These are phyloP conservation scores for Trichoderma asperelloides DNA, from an alignment of 495 filamentous ascomycete species.

Conservation along the genomic window DNA sequence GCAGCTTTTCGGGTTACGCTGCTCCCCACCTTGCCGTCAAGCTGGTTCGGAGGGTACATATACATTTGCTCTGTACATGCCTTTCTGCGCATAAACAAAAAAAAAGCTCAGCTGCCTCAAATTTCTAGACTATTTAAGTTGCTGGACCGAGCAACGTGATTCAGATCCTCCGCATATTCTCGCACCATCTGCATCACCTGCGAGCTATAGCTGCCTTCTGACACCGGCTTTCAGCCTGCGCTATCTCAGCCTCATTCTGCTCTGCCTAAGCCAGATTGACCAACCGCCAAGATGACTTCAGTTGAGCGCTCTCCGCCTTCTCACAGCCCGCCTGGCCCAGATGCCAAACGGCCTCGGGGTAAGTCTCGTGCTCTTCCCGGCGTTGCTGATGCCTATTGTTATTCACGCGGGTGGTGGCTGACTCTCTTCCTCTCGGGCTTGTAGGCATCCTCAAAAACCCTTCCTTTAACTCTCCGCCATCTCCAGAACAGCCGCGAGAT, in stretches of 20 bases:
- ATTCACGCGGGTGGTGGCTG: neutral
- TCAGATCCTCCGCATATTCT: neutral
- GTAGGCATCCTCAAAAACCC: slow-evolving; percentile 94
- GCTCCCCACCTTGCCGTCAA: neutral
- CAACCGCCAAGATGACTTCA: slow-evolving; percentile 26
- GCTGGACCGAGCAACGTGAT: neutral
- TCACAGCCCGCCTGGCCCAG: slow-evolving; percentile 34
- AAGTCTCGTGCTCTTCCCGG: slow-evolving; percentile 20
- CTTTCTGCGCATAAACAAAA: neutral
- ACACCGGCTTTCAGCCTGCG: neutral
- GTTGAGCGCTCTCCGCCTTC: slow-evolving; percentile 23
- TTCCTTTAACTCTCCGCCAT: slow-evolving; percentile 47
- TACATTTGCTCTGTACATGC: neutral
- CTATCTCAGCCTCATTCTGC: neutral
- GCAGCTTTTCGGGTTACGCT: neutral
- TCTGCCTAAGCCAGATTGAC: neutral
- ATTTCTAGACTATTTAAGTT: neutral
- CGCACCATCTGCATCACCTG: slow-evolving; percentile 5
- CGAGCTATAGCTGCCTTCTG: neutral
- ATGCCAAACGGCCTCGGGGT: slow-evolving; percentile 70
- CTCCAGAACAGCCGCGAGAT: slow-evolving; percentile 22
- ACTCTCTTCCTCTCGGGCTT: neutral
- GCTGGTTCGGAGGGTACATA: neutral
- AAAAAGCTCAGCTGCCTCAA: no score
- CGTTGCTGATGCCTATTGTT: neutral